Conservation (phyloP, 371 early-diverging fungal genomes). For the Syncephalastrum racemosum region DNA sequence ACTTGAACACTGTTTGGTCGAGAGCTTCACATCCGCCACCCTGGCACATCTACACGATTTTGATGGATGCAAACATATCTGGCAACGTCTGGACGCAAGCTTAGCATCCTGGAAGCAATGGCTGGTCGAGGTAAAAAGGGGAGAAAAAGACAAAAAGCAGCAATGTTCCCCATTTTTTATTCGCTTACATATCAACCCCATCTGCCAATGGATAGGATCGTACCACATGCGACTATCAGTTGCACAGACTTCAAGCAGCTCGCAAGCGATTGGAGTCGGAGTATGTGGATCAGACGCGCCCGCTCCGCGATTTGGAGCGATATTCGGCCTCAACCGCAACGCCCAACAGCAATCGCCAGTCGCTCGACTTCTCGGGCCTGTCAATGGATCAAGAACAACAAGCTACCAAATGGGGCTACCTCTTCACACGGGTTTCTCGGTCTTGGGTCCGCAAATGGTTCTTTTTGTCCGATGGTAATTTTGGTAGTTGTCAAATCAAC, state of each 20-base stretch:
- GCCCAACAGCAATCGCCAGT: constrained; percentile 24
- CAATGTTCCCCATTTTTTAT: background rate
- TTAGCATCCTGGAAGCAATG: constrained; percentile 44
- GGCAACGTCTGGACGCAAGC: constrained; percentile 34
- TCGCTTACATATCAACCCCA: background rate
- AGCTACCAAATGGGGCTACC: constrained; percentile 39
- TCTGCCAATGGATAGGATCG: constrained; percentile 27
- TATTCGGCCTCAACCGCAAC: constrained; percentile 16
- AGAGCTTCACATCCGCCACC: constrained; percentile 36
- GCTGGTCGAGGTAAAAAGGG: constrained; percentile 31
- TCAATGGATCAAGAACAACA: constrained; percentile 1
- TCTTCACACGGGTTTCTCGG: constrained; percentile 34
- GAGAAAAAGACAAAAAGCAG: background rate
- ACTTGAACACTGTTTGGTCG: constrained; percentile 42
- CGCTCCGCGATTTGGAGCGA: constrained; percentile 34
- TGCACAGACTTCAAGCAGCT: constrained; percentile 27
- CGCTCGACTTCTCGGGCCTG: constrained; percentile 26
- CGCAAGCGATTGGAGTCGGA: constrained; percentile 33
- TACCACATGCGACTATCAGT: constrained; percentile 41
- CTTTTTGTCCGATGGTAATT: constrained; percentile 60
- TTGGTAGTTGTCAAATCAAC: constrained; percentile 51
- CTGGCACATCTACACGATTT: constrained; percentile 40
- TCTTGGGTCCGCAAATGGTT: constrained; percentile 60
- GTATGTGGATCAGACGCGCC: constrained; percentile 34
- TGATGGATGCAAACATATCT: constrained; percentile 34